Percentiles rank a stretch among this genome's conserved stretches.
These are phyloP conservation scores for Jackrogersella multiformis DNA, from an alignment of 495 filamentous ascomycete genomes.

Conservation along the genomic window DNA sequence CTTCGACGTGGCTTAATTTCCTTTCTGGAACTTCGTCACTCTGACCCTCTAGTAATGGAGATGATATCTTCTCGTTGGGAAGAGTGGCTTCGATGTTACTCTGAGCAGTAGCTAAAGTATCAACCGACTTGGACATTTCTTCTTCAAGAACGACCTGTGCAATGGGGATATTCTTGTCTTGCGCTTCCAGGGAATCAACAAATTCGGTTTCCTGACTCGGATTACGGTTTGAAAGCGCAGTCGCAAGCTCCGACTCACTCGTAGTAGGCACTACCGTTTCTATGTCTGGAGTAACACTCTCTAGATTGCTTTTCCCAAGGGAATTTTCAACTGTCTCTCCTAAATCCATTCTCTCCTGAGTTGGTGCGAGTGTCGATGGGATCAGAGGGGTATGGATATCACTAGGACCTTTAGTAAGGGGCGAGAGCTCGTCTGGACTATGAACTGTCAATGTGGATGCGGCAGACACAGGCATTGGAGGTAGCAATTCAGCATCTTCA, in stretches of 20 bases:
- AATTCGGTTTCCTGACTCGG: constrained; percentile 9
- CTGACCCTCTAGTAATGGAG: constrained; percentile 11
- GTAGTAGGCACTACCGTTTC: constrained; percentile 25
- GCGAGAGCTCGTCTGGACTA: constrained; percentile 47
- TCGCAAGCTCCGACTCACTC: constrained; percentile 39
- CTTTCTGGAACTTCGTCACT: neutral
- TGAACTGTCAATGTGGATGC: constrained; percentile 42
- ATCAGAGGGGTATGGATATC: constrained; percentile 27
- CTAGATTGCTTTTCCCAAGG: constrained; percentile 6
- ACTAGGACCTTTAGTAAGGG: constrained; percentile 41
- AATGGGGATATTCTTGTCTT: neutral
- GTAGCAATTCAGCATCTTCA: constrained; percentile 16
- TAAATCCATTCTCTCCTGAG: neutral
- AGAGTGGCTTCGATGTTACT: neutral
- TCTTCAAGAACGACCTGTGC: constrained; percentile 2
- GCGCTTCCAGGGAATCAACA: constrained; percentile 1
- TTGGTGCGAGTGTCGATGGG: constrained; percentile 16
- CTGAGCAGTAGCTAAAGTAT: constrained; percentile 19
- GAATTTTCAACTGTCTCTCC: neutral
- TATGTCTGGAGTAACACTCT: constrained; percentile 5
- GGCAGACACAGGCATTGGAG: constrained; percentile 35
- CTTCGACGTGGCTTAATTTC: neutral
- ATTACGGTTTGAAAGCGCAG: constrained; percentile 33
- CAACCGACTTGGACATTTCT: constrained; percentile 1
- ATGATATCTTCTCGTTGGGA: neutral